Evolutionary conservation across 2,329 filamentous ascomycete species (phyloP).

Genomic region (Hymenoscyphus repandus): DNA sequence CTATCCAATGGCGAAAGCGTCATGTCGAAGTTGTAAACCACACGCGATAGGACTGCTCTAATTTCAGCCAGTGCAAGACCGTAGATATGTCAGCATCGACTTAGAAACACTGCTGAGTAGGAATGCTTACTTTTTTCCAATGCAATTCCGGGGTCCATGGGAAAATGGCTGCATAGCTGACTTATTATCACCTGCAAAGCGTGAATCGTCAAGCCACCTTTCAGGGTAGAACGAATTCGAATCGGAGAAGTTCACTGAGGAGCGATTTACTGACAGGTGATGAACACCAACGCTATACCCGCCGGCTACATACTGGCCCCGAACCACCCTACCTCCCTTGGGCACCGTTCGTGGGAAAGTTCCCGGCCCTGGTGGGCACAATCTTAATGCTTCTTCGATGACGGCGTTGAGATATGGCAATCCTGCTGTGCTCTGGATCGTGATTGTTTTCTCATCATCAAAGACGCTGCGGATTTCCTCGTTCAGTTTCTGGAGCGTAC

Average conservation of each 20-base stretch:
- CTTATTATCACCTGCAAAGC: slow-evolving; percentile 30
- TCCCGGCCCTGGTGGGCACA: slow-evolving; percentile 31
- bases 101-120: no score
- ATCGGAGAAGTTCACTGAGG: slow-evolving; percentile 13
- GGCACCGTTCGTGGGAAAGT: slow-evolving; percentile 12
- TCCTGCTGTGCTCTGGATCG: background rate
- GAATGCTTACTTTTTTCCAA: background rate
- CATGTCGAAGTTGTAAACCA: no score
- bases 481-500: slow-evolving; percentile 34
- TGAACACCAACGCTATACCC: slow-evolving; percentile 15
- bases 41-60: no score
- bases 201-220: slow-evolving; percentile 19
- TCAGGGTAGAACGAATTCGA: slow-evolving; percentile 20
- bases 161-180: slow-evolving; percentile 27
- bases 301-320: slow-evolving; percentile 13
- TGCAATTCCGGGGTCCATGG: slow-evolving; percentile 1
- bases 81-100: no score
- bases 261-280: slow-evolving; percentile 28
- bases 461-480: slow-evolving; percentile 39
- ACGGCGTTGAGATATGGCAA: slow-evolving; percentile 33
- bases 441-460: slow-evolving; percentile 17
- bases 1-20: no score
- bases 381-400: slow-evolving; percentile 34
- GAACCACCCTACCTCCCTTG: slow-evolving; percentile 10
- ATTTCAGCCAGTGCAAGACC: no score